Percentiles rank a stretch among this genome's conserved stretches.
Conservation (phyloP, 2,329 filamentous ascomycete genomes). For the Scytalidium lignicola region DNA sequence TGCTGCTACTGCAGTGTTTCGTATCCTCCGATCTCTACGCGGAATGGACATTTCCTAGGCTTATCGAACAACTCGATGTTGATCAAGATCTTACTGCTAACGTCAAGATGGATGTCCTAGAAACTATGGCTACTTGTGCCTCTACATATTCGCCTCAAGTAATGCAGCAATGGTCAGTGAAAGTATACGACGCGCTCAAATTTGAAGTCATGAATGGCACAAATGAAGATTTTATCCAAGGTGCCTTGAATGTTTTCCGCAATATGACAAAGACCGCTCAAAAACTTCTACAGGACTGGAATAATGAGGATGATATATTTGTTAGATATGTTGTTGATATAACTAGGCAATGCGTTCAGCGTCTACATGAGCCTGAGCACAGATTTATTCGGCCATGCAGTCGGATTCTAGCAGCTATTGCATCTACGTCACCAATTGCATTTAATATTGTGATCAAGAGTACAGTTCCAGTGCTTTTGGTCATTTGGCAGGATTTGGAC, state of each 20-base stretch:
- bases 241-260: conserved; percentile 18
- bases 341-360: conserved; percentile 6
- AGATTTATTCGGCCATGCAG: conserved; percentile 2
- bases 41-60: conserved; percentile 14
- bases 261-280: not conserved
- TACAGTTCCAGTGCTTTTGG: conserved; percentile 15
- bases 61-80: conserved; percentile 20
- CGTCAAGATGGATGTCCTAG: conserved; percentile 25
- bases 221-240: conserved; percentile 23
- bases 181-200: conserved; percentile 28
- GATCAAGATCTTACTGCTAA: conserved; percentile 19
- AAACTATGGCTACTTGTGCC: conserved; percentile 7
- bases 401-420: conserved; percentile 18
- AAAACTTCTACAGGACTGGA: conserved; percentile 1
- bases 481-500: conserved; percentile 16
- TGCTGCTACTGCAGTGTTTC: conserved; percentile 20
- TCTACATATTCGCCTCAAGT: conserved; percentile 12
- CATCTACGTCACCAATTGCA: conserved; percentile 13
- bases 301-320: conserved; percentile 4
- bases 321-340: conserved; percentile 8
- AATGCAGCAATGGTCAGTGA: conserved; percentile 12
- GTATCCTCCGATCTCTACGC: conserved; percentile 21
- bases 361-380: conserved; percentile 5
- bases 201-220: conserved; percentile 28
- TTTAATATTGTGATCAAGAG: conserved; percentile 15